Percentiles rank a stretch among this genome's conserved stretches.
phyloP scores from a whole-genome alignment of 176 grass and related monocot genomes.

The Oryza officinalis region DNA sequence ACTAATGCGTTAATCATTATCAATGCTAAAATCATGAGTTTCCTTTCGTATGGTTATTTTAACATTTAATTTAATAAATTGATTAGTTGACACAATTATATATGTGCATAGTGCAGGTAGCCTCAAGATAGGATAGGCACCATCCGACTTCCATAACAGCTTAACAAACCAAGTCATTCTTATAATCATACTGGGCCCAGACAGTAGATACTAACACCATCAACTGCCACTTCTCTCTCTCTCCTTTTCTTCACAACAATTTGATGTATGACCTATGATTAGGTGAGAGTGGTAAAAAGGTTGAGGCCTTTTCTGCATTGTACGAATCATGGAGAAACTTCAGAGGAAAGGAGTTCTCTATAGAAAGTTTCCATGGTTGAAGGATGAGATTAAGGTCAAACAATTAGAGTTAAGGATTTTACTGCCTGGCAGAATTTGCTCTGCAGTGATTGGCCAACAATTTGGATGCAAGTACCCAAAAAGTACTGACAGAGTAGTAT shows the following conservation, averaged over 20 bases:
- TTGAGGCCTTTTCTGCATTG: neutral
- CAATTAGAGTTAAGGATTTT: neutral
- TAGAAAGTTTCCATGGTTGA: neutral
- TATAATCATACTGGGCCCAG: neutral
- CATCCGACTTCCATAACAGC: conserved; percentile 18
- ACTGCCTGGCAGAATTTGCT: neutral
- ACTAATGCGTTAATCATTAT: neutral
- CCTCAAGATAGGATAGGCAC: neutral
- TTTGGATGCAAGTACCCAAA: neutral
- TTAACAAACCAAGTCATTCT: conserved; percentile 15
- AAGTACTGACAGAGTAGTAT: neutral
- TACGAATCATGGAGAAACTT: neutral
- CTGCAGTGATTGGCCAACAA: neutral
- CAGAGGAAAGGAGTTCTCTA: neutral
- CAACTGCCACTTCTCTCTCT: no score
- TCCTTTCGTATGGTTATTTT: neutral
- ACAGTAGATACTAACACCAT: neutral
- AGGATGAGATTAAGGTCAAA: neutral
- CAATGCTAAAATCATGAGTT: neutral
- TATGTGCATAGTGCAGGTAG: neutral
- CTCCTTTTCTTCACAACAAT: neutral
- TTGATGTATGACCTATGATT: neutral
- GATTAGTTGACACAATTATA: neutral
- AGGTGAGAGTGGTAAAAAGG: neutral
- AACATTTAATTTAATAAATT: neutral